Conservation (phyloP, 1,139 yeast species). For the Candida sp. region DNA sequence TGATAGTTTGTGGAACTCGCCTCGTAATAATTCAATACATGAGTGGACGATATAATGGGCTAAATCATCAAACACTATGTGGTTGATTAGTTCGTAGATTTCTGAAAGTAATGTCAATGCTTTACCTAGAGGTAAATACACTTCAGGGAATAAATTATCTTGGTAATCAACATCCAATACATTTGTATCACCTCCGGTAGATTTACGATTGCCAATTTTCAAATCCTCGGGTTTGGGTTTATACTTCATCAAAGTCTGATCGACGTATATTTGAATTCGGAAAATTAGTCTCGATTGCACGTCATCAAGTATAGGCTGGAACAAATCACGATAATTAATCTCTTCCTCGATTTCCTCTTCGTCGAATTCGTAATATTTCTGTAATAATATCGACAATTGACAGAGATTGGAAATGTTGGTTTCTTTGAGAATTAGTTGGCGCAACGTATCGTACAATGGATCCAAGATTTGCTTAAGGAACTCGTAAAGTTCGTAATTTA, state of each 20-base stretch:
- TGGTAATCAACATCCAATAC: conserved; percentile 30
- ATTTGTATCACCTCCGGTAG: conserved; percentile 7
- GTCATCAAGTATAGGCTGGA: conserved; percentile 71
- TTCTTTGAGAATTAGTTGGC: conserved; percentile 69
- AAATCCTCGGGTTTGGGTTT: conserved; percentile 68
- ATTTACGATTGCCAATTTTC: conserved; percentile 48
- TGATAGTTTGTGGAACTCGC: conserved; percentile 45
- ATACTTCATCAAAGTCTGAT: conserved; percentile 62
- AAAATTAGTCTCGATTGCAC: conserved; percentile 79
- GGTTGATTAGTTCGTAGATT: conserved; percentile 75
- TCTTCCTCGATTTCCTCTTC: conserved; percentile 33
- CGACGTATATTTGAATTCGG: conserved; percentile 71
- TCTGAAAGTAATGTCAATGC: conserved; percentile 72
- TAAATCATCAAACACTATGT: conserved; percentile 79
- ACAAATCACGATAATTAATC: conserved; percentile 51
- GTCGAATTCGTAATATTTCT: conserved; percentile 65
- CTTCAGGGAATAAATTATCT: conserved; percentile 43
- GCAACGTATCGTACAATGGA: conserved; percentile 68
- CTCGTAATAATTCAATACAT: conserved; percentile 56
- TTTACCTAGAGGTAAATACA: conserved; percentile 73
- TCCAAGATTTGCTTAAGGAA: conserved; percentile 68
- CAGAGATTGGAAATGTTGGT: conserved; percentile 64
- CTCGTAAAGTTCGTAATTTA: conserved; percentile 35
- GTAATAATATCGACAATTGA: conserved; percentile 70
- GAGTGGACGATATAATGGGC: conserved; percentile 87